Conservation (phyloP, 78 protist species). For the Bigelowiella natans region DNA sequence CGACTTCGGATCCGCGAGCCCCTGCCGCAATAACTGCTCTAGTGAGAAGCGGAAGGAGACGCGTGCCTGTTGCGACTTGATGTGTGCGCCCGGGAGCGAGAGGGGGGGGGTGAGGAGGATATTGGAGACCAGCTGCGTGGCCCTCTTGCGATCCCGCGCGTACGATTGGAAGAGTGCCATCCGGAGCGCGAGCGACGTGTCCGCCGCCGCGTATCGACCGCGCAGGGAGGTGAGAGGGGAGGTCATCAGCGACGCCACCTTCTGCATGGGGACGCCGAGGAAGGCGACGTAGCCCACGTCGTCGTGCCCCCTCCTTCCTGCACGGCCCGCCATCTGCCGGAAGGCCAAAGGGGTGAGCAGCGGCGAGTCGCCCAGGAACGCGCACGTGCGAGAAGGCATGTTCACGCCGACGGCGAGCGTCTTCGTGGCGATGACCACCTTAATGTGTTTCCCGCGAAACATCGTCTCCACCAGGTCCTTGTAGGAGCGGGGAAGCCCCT, state of each 20-base stretch:
- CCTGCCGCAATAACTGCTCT: not conserved
- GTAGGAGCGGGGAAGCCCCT: slow-evolving; percentile 18
- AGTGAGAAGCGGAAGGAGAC: not conserved
- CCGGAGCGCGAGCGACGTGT: not conserved
- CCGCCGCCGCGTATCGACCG: not conserved
- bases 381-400: slow-evolving; percentile 66
- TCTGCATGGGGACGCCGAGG: slow-evolving; percentile 25
- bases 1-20: not conserved
- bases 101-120: not conserved
- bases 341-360: slow-evolving; percentile 44
- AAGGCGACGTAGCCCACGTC: slow-evolving; percentile 53
- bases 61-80: not conserved
- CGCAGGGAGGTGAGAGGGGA: slow-evolving; percentile 2
- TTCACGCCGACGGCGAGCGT: slow-evolving; percentile 75
- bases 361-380: slow-evolving; percentile 54
- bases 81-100: not conserved
- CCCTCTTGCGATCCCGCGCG: not conserved
- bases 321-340: slow-evolving; percentile 79
- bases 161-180: not conserved
- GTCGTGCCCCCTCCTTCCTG: slow-evolving; percentile 82
- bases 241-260: not conserved
- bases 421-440: slow-evolving; percentile 53
- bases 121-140: not conserved
- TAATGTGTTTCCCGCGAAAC: slow-evolving; percentile 39
- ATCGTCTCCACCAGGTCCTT: slow-evolving; percentile 39